Base-by-base conservation (phyloP, 2,329 filamentous ascomycete genomes). In the Xylaria sp. region DNA sequence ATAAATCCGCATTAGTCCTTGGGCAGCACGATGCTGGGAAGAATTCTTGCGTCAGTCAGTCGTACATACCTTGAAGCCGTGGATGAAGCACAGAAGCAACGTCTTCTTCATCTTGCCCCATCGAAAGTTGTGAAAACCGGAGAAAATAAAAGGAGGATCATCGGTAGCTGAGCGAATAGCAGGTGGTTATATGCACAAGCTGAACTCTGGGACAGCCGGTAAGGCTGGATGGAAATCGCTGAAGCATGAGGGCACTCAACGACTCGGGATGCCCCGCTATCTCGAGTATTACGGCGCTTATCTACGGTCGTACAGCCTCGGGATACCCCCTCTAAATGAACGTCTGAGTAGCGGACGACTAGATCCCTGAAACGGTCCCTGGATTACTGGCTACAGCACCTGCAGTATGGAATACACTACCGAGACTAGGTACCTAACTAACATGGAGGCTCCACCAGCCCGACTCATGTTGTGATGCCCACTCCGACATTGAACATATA, bases 41-140 rank as follows among this genome's bases (percentile, higher is more conserved):
- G n/a, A n/a, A n/a, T n/a, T n/a, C n/a, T n/a, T n/a, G n/a, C n/a
- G n/a, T n/a, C n/a, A n/a, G n/a, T n/a, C n/a, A n/a, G 42, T 50
- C 25, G 17, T 17, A 37, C 66, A 64, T 64, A 72, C 71, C 84
- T 95, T 92, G 85, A 96, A 96, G 74, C 92, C 92, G 77, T 96
- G 92, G 64, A 95, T 92, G 76, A 95, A 95, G 74, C 90, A 91
- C 63, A 96, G 79, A 40, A 96, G 78, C 38, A 96, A 78, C 61
- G 91, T 95, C 79, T 92, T 93, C 82, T 89, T 91, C 85, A 89
- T 89, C 63, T 77, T 85, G 69, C 74, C 70, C 73, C 75, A 76
- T 78, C 57, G 59, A 70, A 61, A 67, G 57, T 51, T 49, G 35
- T 17, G 28, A 33, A 35, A 38, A 47, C 15, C 50, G n/a, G 52